Evolutionary conservation across 805 yeast species (phyloP).

Genomic region (Blastobotrys robertii): DNA sequence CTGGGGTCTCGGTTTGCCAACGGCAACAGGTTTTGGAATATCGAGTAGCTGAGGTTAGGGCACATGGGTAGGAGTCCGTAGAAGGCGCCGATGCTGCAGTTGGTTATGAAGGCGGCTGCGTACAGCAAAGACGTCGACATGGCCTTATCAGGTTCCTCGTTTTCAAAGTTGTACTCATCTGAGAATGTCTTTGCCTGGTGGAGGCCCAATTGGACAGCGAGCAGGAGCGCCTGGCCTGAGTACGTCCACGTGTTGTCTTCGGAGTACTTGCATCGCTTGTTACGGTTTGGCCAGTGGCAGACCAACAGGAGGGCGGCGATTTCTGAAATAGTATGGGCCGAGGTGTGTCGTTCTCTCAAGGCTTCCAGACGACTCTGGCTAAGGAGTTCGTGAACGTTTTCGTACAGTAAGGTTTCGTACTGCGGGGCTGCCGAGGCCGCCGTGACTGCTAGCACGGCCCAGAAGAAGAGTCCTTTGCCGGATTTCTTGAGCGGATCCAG

Average conservation of each 20-base stretch:
- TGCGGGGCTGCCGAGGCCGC: slow-evolving; percentile 3
- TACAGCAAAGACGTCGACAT: not conserved
- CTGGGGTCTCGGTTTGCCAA: not conserved
- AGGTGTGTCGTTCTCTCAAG: not conserved
- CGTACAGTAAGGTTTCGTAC: not conserved
- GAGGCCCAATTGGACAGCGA: slow-evolving; percentile 8
- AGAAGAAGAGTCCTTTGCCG: slow-evolving; percentile 2
- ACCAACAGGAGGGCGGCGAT: slow-evolving; percentile 4
- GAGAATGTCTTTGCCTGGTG: slow-evolving; percentile 2
- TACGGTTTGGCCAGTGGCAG: slow-evolving; percentile 6
- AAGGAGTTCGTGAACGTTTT: slow-evolving; percentile 2
- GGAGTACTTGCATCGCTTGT: slow-evolving; percentile 3
- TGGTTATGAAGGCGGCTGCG: not conserved
- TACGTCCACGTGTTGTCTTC: slow-evolving; percentile 8
- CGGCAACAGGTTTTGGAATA: slow-evolving; percentile 1
- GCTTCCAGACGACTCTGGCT: not conserved
- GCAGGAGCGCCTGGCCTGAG: slow-evolving; percentile 6
- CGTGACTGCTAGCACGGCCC: slow-evolving; percentile 9
- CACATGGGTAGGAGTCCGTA: not conserved
- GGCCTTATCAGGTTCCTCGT: not conserved
- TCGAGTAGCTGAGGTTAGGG: slow-evolving; percentile 2
- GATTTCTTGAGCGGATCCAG: slow-evolving; percentile 5
- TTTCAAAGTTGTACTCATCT: not conserved
- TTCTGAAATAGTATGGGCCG: not conserved
- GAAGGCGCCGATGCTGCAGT: not conserved